Percentiles rank a stretch among this genome's conserved stretches.
These are phyloP conservation scores for Clonostachys sp. DNA, from an alignment of 2,329 filamentous ascomycete genomes.

Conservation along the genomic window DNA sequence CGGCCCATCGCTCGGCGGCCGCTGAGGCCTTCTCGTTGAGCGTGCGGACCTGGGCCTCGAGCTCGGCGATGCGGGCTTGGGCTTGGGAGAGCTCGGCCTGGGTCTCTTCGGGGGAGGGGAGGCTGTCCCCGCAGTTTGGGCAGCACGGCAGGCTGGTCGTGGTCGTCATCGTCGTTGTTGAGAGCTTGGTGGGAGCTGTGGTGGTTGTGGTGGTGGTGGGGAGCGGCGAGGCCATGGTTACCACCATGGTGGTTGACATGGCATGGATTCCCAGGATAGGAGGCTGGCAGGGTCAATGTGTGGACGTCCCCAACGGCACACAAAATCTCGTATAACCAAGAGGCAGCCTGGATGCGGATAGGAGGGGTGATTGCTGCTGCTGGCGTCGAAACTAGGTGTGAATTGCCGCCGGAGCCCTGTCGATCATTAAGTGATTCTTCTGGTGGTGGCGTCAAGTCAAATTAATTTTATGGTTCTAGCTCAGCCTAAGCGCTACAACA, in stretches of 20 bases:
- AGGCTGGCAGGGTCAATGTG: too few species aligned
- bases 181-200: slow-evolving; percentile 10
- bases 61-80: slow-evolving; percentile 59
- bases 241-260: slow-evolving; percentile 19
- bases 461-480: too few species aligned
- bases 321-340: too few species aligned
- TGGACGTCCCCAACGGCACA: too few species aligned
- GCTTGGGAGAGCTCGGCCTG: slow-evolving; percentile 43
- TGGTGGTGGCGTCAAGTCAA: too few species aligned
- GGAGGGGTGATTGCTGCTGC: too few species aligned
- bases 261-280: slow-evolving; percentile 7
- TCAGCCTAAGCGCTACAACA: too few species aligned
- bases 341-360: too few species aligned
- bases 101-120: slow-evolving; percentile 26
- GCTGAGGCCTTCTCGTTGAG: slow-evolving; percentile 69
- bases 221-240: slow-evolving; percentile 26
- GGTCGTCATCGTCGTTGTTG: slow-evolving; percentile 1
- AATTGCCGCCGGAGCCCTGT: too few species aligned
- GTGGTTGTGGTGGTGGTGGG: slow-evolving; percentile 10
- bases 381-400: too few species aligned
- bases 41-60: slow-evolving; percentile 65
- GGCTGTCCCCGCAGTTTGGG: slow-evolving; percentile 39
- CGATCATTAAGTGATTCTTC: too few species aligned
- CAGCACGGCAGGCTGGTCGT: slow-evolving; percentile 31
- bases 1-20: slow-evolving; percentile 61